A percentile compares a stretch with the other conserved stretches of the same genome.
phyloP scores from a whole-genome alignment of 257 asterid species.

The Schizonepeta tenuifolia region DNA sequence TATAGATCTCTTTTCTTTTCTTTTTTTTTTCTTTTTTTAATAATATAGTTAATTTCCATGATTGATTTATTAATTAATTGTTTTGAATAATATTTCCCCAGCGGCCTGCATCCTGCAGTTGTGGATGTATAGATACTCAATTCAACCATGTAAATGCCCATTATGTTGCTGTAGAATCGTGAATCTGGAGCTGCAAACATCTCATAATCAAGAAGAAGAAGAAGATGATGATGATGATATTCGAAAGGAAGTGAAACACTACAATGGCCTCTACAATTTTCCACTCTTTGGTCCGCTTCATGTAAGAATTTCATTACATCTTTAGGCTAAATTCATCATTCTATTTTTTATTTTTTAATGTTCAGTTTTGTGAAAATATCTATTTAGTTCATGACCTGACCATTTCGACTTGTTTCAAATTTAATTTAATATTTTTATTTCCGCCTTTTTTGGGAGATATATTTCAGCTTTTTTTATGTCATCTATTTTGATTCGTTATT shows the following conservation, averaged over 20 bases:
- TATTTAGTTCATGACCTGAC: too few relatives aligned
- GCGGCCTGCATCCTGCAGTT: slow-evolving; percentile 64
- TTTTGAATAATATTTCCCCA: slow-evolving; percentile 25
- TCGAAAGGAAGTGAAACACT: slow-evolving; percentile 47
- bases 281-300: slow-evolving; percentile 49
- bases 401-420: too few relatives aligned
- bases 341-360: too few relatives aligned
- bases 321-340: background rate
- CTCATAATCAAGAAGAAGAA: slow-evolving; percentile 35
- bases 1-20: too few relatives aligned
- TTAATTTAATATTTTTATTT: too few relatives aligned
- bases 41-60: background rate
- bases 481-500: too few relatives aligned
- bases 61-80: background rate
- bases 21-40: background rate
- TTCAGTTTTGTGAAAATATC: background rate
- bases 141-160: slow-evolving; percentile 68
- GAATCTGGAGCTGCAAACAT: slow-evolving; percentile 49
- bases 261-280: slow-evolving; percentile 52
- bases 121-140: slow-evolving; percentile 57
- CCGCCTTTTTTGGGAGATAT: too few relatives aligned
- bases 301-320: slow-evolving; percentile 32
- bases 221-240: slow-evolving; percentile 35
- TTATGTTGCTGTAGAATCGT: slow-evolving; percentile 53
- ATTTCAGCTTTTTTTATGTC: too few relatives aligned